A percentile compares a stretch with the other conserved stretches of the same genome.
Conservation (phyloP, 352 stramenopile species). For the Globisporangium irregulare region DNA sequence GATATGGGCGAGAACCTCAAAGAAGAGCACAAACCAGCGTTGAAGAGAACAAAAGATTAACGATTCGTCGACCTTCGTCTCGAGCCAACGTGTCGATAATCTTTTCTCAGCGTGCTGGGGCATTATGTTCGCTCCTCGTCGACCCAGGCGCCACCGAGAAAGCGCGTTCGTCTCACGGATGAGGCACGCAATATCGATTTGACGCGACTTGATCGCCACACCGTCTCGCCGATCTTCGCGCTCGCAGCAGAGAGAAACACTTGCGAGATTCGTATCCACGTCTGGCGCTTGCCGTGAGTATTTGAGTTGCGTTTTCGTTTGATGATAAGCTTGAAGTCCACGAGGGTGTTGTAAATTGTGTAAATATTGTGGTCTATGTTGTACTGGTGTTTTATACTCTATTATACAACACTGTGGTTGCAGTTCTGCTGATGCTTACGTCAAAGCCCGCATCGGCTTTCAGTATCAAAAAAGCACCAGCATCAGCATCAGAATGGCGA, state of each 20-base stretch:
- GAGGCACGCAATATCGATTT: background rate
- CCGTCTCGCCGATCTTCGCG: background rate
- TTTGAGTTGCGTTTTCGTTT: too few relatives aligned
- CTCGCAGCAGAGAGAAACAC: background rate
- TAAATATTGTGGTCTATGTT: too few relatives aligned
- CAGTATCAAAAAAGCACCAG: background rate
- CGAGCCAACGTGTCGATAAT: too few relatives aligned
- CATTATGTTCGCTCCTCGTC: background rate
- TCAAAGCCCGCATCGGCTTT: background rate
- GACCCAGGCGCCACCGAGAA: background rate
- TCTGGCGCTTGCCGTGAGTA: too few relatives aligned
- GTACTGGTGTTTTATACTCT: too few relatives aligned
- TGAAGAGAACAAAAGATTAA: background rate
- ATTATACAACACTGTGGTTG: background rate
- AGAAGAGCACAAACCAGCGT: background rate
- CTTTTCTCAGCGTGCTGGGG: background rate
- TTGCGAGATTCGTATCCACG: background rate
- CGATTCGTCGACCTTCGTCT: background rate
- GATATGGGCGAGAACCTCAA: background rate
- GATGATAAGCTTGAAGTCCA: too few relatives aligned
- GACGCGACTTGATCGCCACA: background rate
- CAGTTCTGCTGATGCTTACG: background rate
- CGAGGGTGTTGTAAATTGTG: too few relatives aligned
- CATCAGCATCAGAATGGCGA: background rate
- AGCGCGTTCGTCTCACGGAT: background rate